Base-by-base conservation (phyloP, 768 basidiomycete species). In the Auricularia cornea region DNA sequence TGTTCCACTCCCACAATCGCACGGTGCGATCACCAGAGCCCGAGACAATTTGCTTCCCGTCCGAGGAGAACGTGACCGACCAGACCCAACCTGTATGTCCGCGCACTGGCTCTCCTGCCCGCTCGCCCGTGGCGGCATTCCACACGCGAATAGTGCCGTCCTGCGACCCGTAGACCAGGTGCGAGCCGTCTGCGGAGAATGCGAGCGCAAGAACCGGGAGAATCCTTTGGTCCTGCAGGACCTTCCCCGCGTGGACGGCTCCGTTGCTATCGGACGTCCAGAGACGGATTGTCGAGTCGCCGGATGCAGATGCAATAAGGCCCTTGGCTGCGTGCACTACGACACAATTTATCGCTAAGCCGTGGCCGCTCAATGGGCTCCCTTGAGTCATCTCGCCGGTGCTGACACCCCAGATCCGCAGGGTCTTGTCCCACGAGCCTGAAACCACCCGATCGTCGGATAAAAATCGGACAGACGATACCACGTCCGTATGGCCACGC, bases 21-120 rank as follows among this genome's bases (percentile, higher is more conserved):
- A 75, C 64, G 20, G 70, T 72, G 6, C 65, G 61, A 63, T 75
- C 74, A 3, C 44, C 44, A 2, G 72, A 73, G 8, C 70, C 73
- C 3, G 75, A 72, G 26, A 66, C 69, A 32, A 77, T 65, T 1
- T n/a, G n/a, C n/a, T n/a, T n/a, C n/a, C 74, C 75, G 63, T 73
- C 69, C 4, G 68, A 68, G 11, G 71, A 75, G 66, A 71, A 75
- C 3, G 44, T 64, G 26, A 76, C 68, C 3, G 68, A 64, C 28
- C 67, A 69, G 3, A 74, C 67, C 1, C 66, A 62, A 3, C 72
- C 72, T 0, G 64, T 66, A 59, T 41, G 62, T 52, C 71, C 67
- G 14, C 31, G 1, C 35, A 76, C 64, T 54, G 66, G 64, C 23
- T 64, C 32, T 35, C 35, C 35, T 0, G 71, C 18, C 1, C 64